Evolutionary conservation across 1,284 basidiomycete species (phyloP).

Genomic region (Leccinum huronense): DNA sequence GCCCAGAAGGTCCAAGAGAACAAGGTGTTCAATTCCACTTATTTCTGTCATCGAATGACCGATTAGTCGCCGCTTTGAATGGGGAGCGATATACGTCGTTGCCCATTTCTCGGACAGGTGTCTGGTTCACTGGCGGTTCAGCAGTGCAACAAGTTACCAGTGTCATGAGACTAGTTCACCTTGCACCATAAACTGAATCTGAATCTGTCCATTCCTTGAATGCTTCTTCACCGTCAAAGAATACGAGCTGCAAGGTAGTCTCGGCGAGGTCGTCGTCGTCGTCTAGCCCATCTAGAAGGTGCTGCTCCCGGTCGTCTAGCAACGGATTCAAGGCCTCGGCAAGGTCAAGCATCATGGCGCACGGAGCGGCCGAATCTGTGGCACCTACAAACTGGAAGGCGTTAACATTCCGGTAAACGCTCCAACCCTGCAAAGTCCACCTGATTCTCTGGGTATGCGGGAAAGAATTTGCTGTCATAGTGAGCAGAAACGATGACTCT

Average conservation of each 20-base stretch:
- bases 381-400: slow-evolving; percentile 85
- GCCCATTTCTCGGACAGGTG: slow-evolving; percentile 87
- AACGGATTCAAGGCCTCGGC: slow-evolving; percentile 77
- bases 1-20: slow-evolving; percentile 88
- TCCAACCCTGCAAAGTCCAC: slow-evolving; percentile 39
- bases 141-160: background rate
- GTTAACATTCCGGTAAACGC: slow-evolving; percentile 8
- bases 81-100: slow-evolving; percentile 60
- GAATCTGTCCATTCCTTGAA: slow-evolving; percentile 86
- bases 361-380: slow-evolving; percentile 95
- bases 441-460: slow-evolving; percentile 67
- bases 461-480: slow-evolving; percentile 93
- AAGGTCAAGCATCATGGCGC: slow-evolving; percentile 89
- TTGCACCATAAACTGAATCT: slow-evolving; percentile 93
- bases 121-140: slow-evolving; percentile 39
- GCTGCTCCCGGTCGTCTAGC: slow-evolving; percentile 59
- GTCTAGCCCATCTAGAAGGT: slow-evolving; percentile 55
- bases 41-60: slow-evolving; percentile 58
- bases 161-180: slow-evolving; percentile 42
- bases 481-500: slow-evolving; percentile 91
- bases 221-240: slow-evolving; percentile 99
- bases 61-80: slow-evolving; percentile 60
- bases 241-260: slow-evolving; percentile 91
- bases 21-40: slow-evolving; percentile 82
- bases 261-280: slow-evolving; percentile 62